These are phyloP conservation scores for Penicillium macrosclerotiorum DNA, from an alignment of 495 filamentous ascomycete genomes.

Conservation along the genomic window DNA sequence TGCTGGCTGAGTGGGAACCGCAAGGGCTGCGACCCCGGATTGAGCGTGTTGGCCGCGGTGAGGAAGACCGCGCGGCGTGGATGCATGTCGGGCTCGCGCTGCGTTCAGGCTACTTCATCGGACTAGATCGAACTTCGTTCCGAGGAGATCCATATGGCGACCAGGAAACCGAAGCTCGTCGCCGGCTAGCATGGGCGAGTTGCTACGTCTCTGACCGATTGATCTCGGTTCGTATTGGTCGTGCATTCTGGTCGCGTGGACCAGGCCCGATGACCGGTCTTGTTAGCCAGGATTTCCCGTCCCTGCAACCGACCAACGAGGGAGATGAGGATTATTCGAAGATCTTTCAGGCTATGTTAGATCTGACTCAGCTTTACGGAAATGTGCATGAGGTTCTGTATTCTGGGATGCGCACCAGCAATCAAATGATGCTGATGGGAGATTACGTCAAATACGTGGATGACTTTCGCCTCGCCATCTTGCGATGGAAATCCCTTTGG, in stretches of 20 bases:
- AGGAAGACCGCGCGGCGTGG: conserved; percentile 66
- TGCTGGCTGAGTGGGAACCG: conserved; percentile 65
- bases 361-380: conserved; percentile 64
- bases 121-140: conserved; percentile 57
- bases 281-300: conserved; percentile 60
- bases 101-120: conserved; percentile 63
- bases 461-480: conserved; percentile 60
- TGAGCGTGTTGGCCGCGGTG: conserved; percentile 58
- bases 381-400: conserved; percentile 68
- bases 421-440: conserved; percentile 62
- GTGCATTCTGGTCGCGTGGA: conserved; percentile 64
- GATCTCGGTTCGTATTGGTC: conserved; percentile 61
- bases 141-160: conserved; percentile 44
- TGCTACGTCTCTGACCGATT: conserved; percentile 66
- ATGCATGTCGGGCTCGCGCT: conserved; percentile 66
- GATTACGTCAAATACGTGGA: conserved; percentile 68
- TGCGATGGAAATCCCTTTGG: conserved; percentile 64
- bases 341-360: conserved; percentile 62
- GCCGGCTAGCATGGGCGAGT: conserved; percentile 60
- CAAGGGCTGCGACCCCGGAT: conserved; percentile 51
- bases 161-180: conserved; percentile 51
- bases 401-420: conserved; percentile 61
- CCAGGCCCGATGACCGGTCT: conserved; percentile 62
- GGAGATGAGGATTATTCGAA: conserved; percentile 60
- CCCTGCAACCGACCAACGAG: conserved; percentile 48